Evolutionary conservation across 2,329 filamentous ascomycete genomes (phyloP).

Genomic region (Diplodia intermedia): DNA sequence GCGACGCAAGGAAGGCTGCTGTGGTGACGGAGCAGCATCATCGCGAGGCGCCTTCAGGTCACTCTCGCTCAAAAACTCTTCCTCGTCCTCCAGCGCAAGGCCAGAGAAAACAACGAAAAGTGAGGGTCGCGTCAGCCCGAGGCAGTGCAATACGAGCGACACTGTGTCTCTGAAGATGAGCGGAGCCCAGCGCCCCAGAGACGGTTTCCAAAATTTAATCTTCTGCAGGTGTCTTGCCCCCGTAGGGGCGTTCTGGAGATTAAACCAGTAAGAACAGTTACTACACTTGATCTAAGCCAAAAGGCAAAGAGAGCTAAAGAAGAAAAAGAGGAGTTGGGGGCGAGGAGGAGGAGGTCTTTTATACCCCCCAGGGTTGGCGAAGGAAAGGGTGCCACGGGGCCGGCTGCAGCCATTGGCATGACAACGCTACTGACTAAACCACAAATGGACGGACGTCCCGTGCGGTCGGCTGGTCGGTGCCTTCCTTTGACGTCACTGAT

Average conservation of each 20-base stretch:
- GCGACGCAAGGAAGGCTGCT: neutral
- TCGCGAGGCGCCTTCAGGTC: neutral
- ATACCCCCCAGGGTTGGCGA: neutral
- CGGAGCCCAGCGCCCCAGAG: neutral
- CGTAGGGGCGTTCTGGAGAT: neutral
- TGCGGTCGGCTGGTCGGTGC: too few species aligned
- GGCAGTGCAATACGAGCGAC: neutral
- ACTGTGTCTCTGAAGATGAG: neutral
- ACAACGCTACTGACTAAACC: too few species aligned
- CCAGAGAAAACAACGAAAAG: neutral
- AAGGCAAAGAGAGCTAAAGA: conserved; percentile 12
- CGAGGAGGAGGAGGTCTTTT: neutral
- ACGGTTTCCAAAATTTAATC: neutral
- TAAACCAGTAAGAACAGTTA: conserved; percentile 11
- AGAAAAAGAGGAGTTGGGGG: neutral
- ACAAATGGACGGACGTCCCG: too few species aligned
- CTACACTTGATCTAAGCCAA: conserved; percentile 25
- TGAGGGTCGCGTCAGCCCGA: neutral
- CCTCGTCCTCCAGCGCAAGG: neutral
- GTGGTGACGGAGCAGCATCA: neutral
- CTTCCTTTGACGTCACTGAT: too few species aligned
- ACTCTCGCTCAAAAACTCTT: neutral
- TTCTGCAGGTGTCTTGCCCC: neutral
- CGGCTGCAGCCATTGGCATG: too few species aligned
- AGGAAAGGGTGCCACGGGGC: neutral